Conservation (phyloP, 805 yeast genomes). For the Kodamaea hsintzibuensis region DNA sequence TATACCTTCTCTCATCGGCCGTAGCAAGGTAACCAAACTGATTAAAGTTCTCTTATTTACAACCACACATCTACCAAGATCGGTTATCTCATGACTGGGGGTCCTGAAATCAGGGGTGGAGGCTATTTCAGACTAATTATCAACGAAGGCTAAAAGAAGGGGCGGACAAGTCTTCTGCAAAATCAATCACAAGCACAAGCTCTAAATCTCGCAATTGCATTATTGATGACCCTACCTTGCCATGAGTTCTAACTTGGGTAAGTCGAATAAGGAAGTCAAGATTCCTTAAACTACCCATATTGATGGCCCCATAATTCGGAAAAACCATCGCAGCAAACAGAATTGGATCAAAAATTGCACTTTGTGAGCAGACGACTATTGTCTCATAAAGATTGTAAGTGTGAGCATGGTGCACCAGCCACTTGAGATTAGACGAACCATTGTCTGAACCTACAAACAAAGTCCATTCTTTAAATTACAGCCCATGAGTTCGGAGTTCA, state of each 20-base stretch:
- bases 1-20: neutral
- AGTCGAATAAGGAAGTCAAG: neutral
- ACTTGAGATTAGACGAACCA: neutral
- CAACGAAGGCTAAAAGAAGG: neutral
- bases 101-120: neutral
- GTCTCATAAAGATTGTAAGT: neutral
- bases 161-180: neutral
- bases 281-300: neutral
- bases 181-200: neutral
- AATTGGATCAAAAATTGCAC: neutral
- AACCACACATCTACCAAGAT: neutral
- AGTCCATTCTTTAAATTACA: neutral
- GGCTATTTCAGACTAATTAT: neutral
- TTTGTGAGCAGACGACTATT: neutral
- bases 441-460: neutral
- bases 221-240: neutral
- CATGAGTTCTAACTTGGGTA: neutral
- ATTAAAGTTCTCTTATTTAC: too few species aligned
- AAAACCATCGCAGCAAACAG: neutral
- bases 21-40: too few species aligned
- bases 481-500: neutral
- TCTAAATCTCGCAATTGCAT: neutral
- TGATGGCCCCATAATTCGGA: neutral
- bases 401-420: neutral
- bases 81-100: neutral